Percentiles rank a stretch among this genome's conserved stretches.
These are phyloP conservation scores for Tuctoria greenei DNA, from an alignment of 176 grass and related monocot genomes.

Conservation along the genomic window DNA sequence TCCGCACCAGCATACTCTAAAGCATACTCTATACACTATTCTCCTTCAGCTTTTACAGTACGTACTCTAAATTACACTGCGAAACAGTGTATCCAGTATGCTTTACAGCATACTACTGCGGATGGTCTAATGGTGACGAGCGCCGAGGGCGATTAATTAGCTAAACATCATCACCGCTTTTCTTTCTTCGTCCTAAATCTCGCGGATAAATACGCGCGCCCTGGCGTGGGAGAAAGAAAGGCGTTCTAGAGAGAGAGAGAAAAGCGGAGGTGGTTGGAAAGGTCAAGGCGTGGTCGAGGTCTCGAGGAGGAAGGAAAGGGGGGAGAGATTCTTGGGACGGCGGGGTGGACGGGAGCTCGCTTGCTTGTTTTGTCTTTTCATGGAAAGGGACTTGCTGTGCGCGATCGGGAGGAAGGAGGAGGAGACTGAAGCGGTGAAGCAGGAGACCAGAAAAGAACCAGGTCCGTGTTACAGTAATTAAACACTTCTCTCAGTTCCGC, in stretches of 20 bases:
- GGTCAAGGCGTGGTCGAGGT: constrained; percentile 19
- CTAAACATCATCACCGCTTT: constrained; percentile 31
- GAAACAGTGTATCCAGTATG: no score
- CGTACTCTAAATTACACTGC: no score
- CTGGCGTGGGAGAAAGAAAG: not conserved
- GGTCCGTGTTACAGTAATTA: constrained; percentile 31
- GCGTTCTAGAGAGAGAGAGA: not conserved
- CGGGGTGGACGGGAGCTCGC: not conserved
- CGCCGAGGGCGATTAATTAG: constrained; percentile 22
- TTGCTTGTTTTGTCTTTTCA: not conserved
- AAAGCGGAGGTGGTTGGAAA: not conserved
- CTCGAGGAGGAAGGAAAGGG: not conserved
- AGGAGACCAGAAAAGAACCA: not conserved
- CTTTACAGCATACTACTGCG: no score
- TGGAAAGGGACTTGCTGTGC: constrained; percentile 88
- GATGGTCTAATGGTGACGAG: not conserved
- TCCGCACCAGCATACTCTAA: no score
- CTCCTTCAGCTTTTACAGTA: no score
- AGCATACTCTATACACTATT: no score
- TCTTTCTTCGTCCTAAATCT: constrained; percentile 29
- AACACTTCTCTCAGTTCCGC: not conserved
- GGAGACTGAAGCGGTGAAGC: constrained; percentile 15
- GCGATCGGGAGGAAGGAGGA: constrained; percentile 40
- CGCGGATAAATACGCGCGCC: constrained; percentile 32
- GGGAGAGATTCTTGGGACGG: not conserved